Evolutionary conservation across 192 early-diverging fungal species (phyloP).

Genomic region (Coemansia sp.): DNA sequence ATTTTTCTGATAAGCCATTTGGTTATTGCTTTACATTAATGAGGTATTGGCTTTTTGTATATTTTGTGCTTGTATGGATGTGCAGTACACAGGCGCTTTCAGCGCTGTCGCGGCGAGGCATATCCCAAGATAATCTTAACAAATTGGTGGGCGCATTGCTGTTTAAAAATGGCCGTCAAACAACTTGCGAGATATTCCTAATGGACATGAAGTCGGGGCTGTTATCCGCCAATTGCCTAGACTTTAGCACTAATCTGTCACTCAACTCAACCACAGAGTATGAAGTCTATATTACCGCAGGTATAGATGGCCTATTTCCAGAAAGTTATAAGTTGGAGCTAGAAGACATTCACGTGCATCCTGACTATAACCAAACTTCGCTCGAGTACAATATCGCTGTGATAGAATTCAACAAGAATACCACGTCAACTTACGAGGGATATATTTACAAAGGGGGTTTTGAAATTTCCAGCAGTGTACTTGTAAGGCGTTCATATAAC

Average conservation of each 20-base stretch:
- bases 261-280: not conserved
- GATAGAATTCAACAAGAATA: slow-evolving; percentile 19
- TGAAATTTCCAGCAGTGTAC: too few species aligned
- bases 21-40: too few species aligned
- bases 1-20: too few species aligned
- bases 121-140: too few species aligned
- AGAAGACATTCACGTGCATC: slow-evolving; percentile 12
- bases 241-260: not conserved
- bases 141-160: not conserved
- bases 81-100: too few species aligned
- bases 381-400: slow-evolving; percentile 19
- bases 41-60: too few species aligned
- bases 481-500: too few species aligned
- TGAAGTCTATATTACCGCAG: not conserved
- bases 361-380: slow-evolving; percentile 8
- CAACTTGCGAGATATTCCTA: slow-evolving; percentile 12
- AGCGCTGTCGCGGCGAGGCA: too few species aligned
- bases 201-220: slow-evolving; percentile 4
- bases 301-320: not conserved
- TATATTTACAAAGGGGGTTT: not conserved
- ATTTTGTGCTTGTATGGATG: too few species aligned
- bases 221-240: slow-evolving; percentile 13
- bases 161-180: slow-evolving; percentile 11
- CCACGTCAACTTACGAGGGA: not conserved
- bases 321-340: not conserved